Conservation (phyloP, 2,329 filamentous ascomycete species). For the Rugonectria rugulosa region DNA sequence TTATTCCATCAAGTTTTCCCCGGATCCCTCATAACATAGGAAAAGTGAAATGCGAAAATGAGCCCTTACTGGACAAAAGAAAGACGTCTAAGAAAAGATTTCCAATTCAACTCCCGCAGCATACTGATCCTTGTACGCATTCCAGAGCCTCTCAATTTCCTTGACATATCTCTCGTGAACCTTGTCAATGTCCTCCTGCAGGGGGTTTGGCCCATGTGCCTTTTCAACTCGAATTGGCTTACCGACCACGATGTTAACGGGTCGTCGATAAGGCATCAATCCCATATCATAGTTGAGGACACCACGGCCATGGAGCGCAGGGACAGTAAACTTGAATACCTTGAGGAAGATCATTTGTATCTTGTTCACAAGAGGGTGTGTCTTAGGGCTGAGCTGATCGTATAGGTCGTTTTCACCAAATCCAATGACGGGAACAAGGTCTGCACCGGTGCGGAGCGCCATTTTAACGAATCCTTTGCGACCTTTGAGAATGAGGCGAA, state of each 20-base stretch:
- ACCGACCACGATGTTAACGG: conserved; percentile 90
- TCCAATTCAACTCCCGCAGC: conserved; percentile 70
- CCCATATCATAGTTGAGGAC: conserved; percentile 99
- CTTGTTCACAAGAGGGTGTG: conserved; percentile 81
- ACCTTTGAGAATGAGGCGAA: conserved; percentile 80
- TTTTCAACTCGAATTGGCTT: conserved; percentile 76
- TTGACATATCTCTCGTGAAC: conserved; percentile 81
- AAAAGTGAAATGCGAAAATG: too few species aligned
- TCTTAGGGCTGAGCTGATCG: conserved; percentile 81
- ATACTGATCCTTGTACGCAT: conserved; percentile 81
- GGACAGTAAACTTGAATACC: conserved; percentile 89
- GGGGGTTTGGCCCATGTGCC: conserved; percentile 64
- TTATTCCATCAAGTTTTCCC: neutral
- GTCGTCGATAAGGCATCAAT: conserved; percentile 89
- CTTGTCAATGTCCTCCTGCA: conserved; percentile 78
- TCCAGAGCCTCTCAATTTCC: conserved; percentile 77
- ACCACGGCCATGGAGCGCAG: conserved; percentile 87
- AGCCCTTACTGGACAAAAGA: too few species aligned
- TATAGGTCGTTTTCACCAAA: conserved; percentile 98
- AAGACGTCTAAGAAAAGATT: conserved; percentile 64
- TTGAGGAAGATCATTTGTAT: conserved; percentile 86
- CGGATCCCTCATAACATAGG: neutral
- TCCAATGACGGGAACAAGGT: conserved; percentile 88
- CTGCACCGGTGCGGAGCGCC: conserved; percentile 89
- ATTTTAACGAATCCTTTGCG: conserved; percentile 95